Conservation (phyloP, 78 protist species). For the Bigelowiella natans region DNA sequence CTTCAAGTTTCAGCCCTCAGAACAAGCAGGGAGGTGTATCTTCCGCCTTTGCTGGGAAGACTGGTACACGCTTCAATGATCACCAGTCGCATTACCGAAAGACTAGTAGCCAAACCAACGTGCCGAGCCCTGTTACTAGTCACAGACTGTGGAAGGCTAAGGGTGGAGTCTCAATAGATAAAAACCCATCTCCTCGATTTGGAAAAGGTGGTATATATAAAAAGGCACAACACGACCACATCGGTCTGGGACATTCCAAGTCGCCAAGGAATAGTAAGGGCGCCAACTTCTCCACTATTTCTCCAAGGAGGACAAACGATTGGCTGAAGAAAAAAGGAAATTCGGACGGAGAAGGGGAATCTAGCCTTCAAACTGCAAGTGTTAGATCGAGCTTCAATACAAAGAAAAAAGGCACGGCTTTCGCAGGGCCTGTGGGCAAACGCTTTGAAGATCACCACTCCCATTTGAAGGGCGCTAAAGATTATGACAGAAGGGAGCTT, state of each 20-base stretch:
- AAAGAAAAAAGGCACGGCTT: neutral
- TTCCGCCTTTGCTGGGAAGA: neutral
- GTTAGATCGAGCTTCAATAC: neutral
- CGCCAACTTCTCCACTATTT: no score
- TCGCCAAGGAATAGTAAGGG: no score
- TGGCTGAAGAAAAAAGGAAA: neutral
- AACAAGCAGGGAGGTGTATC: neutral
- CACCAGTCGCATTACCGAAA: neutral
- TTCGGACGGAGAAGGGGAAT: neutral
- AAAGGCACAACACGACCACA: neutral
- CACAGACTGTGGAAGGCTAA: neutral
- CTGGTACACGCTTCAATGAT: neutral
- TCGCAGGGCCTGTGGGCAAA: neutral
- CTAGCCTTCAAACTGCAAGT: neutral
- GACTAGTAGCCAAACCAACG: neutral
- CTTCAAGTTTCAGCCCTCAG: neutral
- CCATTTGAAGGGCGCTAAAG: neutral
- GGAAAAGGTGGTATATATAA: neutral
- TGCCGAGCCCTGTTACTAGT: neutral
- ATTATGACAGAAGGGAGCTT: no score
- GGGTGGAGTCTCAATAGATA: neutral
- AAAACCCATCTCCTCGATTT: neutral
- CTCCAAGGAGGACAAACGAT: neutral
- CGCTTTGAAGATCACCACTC: neutral
- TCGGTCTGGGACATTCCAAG: no score